A percentile compares a stretch with the other conserved stretches of the same genome.
Evolutionary conservation across 768 basidiomycete species (phyloP).

Genomic region (Auricularia cornea): DNA sequence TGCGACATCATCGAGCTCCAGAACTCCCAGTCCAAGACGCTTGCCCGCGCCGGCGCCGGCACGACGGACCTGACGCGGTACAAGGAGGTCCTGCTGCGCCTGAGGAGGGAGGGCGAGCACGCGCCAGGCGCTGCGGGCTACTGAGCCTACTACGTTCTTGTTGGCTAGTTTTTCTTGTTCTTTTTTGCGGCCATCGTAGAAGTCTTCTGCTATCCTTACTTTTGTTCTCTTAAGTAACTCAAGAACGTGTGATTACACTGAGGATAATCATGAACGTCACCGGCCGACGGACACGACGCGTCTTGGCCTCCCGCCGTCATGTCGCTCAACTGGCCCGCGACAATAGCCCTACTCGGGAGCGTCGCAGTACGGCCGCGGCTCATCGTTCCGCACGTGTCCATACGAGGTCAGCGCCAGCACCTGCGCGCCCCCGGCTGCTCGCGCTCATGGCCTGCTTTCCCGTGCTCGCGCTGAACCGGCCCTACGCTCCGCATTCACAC

Average conservation of each 20-base stretch:
- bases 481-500: no score
- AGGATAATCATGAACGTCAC: no score
- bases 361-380: not conserved
- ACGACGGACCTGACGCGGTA: slow-evolving; percentile 85
- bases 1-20: slow-evolving; percentile 68
- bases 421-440: not conserved
- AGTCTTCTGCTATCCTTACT: no score
- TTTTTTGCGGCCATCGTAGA: no score
- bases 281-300: no score
- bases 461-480: not conserved
- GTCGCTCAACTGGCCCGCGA: not conserved
- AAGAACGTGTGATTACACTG: no score
- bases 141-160: slow-evolving; percentile 28
- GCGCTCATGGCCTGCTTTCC: not conserved
- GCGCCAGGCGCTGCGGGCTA: slow-evolving; percentile 94
- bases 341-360: not conserved
- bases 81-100: slow-evolving; percentile 72
- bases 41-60: slow-evolving; percentile 75
- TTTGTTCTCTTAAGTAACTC: no score
- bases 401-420: not conserved
- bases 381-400: not conserved
- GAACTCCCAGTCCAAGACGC: slow-evolving; percentile 96
- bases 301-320: not conserved
- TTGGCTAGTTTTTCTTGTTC: no score
- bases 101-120: slow-evolving; percentile 83